Conservation (phyloP, 169 alveolate genomes). For the Besnoitia besnoiti region DNA sequence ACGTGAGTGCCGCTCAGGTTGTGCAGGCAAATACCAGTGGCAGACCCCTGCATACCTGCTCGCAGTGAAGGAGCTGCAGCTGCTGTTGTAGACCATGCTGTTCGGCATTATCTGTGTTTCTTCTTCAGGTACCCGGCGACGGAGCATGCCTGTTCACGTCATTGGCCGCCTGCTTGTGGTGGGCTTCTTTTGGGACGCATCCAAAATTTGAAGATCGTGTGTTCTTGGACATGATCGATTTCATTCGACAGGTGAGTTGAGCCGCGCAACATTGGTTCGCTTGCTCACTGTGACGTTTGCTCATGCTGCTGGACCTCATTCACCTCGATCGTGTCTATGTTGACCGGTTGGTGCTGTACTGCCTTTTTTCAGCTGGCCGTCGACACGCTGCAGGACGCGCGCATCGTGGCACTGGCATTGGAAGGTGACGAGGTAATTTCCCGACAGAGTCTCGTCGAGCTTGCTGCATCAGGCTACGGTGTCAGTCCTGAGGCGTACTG, state of each 20-base stretch:
- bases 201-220: neutral
- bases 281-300: neutral
- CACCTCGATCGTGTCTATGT: neutral
- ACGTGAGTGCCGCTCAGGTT: neutral
- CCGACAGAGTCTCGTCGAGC: neutral
- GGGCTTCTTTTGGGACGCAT: neutral
- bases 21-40: too few relatives aligned
- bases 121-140: constrained; percentile 43
- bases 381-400: constrained; percentile 36
- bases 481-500: constrained; percentile 27
- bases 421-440: constrained; percentile 46
- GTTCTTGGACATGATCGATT: neutral
- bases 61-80: too few relatives aligned
- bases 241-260: constrained; percentile 32
- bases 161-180: constrained; percentile 36
- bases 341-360: neutral
- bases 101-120: neutral
- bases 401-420: neutral
- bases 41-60: too few relatives aligned
- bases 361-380: constrained; percentile 32
- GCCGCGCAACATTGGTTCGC: neutral
- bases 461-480: constrained; percentile 24
- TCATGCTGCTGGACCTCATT: neutral
- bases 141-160: constrained; percentile 49
- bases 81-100: neutral